Evolutionary conservation across 306 rosid species (phyloP), one percentile per base, ranked within the genome.

Genomic region (Macrotyloma uniflorum): DNA sequence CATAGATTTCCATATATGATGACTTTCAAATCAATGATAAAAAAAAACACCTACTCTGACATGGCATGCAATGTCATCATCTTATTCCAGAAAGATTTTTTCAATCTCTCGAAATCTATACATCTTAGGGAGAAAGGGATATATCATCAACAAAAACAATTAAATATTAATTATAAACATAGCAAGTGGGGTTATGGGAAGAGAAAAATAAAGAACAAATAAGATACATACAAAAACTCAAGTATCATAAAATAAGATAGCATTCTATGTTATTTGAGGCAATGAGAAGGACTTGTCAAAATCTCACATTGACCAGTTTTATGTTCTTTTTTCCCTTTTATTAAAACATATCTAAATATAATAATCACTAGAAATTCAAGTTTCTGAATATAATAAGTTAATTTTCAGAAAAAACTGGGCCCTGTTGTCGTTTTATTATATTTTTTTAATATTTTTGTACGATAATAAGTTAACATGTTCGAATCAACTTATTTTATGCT

Each of bases 11-110:
- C 12, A 24, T 51, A 51, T 19, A 51, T 30, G 26, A 33, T 33
- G 47, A 51, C 49, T 51, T 71, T 30, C 64, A 32, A 71, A 71
- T 51, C 64, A 35, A 32, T 51, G 62, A 50, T 50, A 70, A 32
- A 28, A 67, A 70, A 67, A 70, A 3, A 70, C 18, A 71, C 63
- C 35, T 51, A 71, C 26, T 7, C 13, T 49, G 67, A 43, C n/a
- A 66, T 38, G 70, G 51, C 71, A 66, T 40, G 46, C 63, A 71
- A 19, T 71, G 32, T 33, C 64, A 33, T 49, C 10, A 47, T 71
- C 45, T 19, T 33, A 71, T 67, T 42, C 36, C 55, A 42, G 7
- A 46, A 47, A 12, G 9, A 38, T 66, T 66, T 66, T 11, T 38
- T 66, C 51, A 66, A 42, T 19, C 50, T 35, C 30, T 36, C 40